These are phyloP conservation scores for Phaffomyces thermotolerans DNA, from an alignment of 805 yeast genomes.

Conservation along the genomic window DNA sequence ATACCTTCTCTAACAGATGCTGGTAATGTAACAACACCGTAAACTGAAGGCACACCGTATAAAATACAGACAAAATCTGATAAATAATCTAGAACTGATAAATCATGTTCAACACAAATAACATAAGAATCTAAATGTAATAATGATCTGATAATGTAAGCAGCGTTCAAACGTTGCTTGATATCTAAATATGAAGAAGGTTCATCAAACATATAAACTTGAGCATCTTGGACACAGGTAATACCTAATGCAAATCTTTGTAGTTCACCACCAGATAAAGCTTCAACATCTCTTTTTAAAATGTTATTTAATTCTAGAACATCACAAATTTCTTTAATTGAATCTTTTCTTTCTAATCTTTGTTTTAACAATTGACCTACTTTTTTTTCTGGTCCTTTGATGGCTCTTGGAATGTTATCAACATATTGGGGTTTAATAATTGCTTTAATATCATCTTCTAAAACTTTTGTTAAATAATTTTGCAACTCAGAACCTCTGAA, in stretches of 20 bases:
- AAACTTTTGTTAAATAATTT: conserved; percentile 87
- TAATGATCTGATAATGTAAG: conserved; percentile 84
- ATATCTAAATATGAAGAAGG: conserved; percentile 98
- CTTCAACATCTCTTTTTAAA: conserved; percentile 78
- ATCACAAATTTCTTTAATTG: conserved; percentile 57
- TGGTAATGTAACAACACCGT: conserved; percentile 97
- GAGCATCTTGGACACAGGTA: conserved; percentile 92
- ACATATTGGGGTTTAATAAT: conserved; percentile 98
- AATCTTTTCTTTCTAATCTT: conserved; percentile 62
- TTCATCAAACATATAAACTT: conserved; percentile 98
- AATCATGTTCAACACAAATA: conserved; percentile 97
- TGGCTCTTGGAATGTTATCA: conserved; percentile 94
- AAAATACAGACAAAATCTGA: conserved; percentile 95
- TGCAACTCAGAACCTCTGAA: conserved; percentile 98
- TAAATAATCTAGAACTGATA: conserved; percentile 92
- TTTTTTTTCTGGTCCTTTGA: conserved; percentile 79
- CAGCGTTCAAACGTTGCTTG: conserved; percentile 97
- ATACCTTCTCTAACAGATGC: conserved; percentile 98
- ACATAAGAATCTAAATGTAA: conserved; percentile 73
- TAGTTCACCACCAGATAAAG: conserved; percentile 96
- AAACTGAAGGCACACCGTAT: conserved; percentile 97
- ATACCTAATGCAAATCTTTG: conserved; percentile 97
- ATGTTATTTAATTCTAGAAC: conserved; percentile 71
- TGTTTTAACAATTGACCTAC: conserved; percentile 80
- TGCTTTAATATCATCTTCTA: conserved; percentile 94